Percentiles rank a stretch among this genome's conserved stretches.
Conservation (phyloP, 164 flowering plant genomes). For the Paratinospora sagittata region DNA sequence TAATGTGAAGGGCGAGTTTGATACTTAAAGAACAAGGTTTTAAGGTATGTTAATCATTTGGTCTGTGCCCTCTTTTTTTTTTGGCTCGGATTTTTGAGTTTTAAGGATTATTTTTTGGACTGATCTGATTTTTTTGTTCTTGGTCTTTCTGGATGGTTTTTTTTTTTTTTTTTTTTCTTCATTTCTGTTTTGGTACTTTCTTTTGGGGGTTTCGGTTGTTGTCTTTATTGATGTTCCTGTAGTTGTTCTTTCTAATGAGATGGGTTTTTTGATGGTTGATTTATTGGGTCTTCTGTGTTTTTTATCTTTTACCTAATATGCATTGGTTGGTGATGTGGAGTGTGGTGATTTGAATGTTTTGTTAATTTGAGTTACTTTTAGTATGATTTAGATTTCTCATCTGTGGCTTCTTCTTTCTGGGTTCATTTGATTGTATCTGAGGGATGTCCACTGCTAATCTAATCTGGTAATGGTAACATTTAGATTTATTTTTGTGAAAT, state of each 20-base stretch:
- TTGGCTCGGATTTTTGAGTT: constrained; percentile 2
- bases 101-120: background rate
- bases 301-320: constrained; percentile 2
- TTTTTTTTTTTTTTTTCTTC: background rate
- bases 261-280: constrained; percentile 26
- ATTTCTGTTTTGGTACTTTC: constrained; percentile 6
- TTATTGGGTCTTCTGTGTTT: constrained; percentile 7
- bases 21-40: background rate
- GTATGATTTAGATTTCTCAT: constrained; percentile 3
- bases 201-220: constrained; percentile 10
- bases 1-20: background rate
- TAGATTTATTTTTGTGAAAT: background rate
- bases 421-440: too few relatives aligned
- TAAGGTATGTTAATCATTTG: background rate
- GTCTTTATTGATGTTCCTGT: background rate
- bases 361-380: background rate
- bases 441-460: too few relatives aligned
- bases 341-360: background rate
- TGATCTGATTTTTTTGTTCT: constrained; percentile 3
- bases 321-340: background rate
- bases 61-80: background rate
- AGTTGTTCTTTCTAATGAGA: constrained; percentile 3
- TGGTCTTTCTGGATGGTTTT: background rate
- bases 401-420: background rate
- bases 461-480: too few relatives aligned